phyloP scores from a whole-genome alignment of 805 yeast genomes.

The Candida coquimbonensis region DNA sequence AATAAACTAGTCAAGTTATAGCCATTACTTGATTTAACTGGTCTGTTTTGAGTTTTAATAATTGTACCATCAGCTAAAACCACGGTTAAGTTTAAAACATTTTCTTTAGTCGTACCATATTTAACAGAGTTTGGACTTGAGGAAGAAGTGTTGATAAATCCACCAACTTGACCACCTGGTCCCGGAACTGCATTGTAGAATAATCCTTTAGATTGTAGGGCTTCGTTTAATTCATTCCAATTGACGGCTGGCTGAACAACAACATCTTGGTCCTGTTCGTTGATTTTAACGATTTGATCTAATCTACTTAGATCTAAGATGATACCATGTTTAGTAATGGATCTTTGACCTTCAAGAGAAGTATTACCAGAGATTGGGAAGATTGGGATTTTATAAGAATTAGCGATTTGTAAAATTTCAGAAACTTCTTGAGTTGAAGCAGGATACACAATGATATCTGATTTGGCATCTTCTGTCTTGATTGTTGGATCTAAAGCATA shows the following conservation, averaged over 20 bases:
- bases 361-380: conserved; percentile 75
- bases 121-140: conserved; percentile 75
- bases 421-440: conserved; percentile 61
- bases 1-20: conserved; percentile 69
- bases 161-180: conserved; percentile 76
- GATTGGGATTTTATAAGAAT: conserved; percentile 55
- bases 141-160: conserved; percentile 73
- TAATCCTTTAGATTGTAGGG: conserved; percentile 38
- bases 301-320: conserved; percentile 56
- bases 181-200: conserved; percentile 76
- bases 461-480: conserved; percentile 30
- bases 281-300: conserved; percentile 48
- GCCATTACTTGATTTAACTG: conserved; percentile 73
- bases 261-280: conserved; percentile 63
- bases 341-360: conserved; percentile 74
- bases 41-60: conserved; percentile 65
- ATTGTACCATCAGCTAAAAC: conserved; percentile 78
- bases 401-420: conserved; percentile 51
- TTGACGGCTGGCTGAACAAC: conserved; percentile 73
- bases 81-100: conserved; percentile 59
- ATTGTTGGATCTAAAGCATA: conserved; percentile 1
- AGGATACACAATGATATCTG: conserved; percentile 55
- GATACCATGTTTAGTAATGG: conserved; percentile 61
- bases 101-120: conserved; percentile 76
- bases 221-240: conserved; percentile 63